Percentiles rank a stretch among this genome's conserved stretches.
phyloP scores from a whole-genome alignment of 2,329 filamentous ascomycete species.

The Passalora sequoiae region DNA sequence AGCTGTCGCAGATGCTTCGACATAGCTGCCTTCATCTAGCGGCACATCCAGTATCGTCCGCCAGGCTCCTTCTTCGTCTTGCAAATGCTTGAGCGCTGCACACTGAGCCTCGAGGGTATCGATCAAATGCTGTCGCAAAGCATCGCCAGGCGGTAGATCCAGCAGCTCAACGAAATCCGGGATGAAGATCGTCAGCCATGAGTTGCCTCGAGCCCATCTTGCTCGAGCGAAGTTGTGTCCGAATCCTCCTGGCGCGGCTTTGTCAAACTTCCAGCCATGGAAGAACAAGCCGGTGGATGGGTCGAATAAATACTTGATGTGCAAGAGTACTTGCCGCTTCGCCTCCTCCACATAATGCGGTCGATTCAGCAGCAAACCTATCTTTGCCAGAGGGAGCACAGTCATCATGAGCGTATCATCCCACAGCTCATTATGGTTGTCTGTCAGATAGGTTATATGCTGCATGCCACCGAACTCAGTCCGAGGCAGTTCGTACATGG shows the following conservation, averaged over 20 bases:
- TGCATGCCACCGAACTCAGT: slow-evolving; percentile 70
- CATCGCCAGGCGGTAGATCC: slow-evolving; percentile 55
- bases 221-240: slow-evolving; percentile 55
- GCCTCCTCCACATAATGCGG: slow-evolving; percentile 73
- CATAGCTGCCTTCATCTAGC: slow-evolving; percentile 63
- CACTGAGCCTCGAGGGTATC: slow-evolving; percentile 65
- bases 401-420: slow-evolving; percentile 89
- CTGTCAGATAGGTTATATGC: slow-evolving; percentile 66
- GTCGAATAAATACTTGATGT: slow-evolving; percentile 75
- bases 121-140: slow-evolving; percentile 56
- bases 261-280: slow-evolving; percentile 75
- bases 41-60: slow-evolving; percentile 66
- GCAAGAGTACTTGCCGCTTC: slow-evolving; percentile 70
- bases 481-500: slow-evolving; percentile 67
- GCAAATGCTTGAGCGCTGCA: slow-evolving; percentile 56
- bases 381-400: slow-evolving; percentile 73
- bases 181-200: slow-evolving; percentile 77
- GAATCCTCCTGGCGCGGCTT: slow-evolving; percentile 46
- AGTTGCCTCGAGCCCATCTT: slow-evolving; percentile 58
- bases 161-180: slow-evolving; percentile 74
- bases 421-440: slow-evolving; percentile 73
- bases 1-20: slow-evolving; percentile 71
- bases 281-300: slow-evolving; percentile 67
- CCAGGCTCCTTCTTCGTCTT: slow-evolving; percentile 61
- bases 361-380: slow-evolving; percentile 63